Conservation (phyloP, 805 yeast species). For the Yamadazyma akitaensis region DNA sequence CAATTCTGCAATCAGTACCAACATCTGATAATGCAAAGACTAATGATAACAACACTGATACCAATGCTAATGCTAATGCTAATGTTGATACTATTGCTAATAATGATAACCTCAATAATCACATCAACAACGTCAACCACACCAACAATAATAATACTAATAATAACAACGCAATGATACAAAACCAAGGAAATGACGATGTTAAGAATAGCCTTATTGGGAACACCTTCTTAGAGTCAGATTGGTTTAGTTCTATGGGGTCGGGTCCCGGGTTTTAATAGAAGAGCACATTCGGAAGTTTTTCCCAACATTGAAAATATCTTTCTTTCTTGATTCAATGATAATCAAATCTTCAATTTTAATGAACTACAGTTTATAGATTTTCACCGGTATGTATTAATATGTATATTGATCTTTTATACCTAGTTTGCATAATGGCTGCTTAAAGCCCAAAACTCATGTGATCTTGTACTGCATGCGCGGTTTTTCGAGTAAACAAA, state of each 20-base stretch:
- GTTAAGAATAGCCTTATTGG: conserved; percentile 8
- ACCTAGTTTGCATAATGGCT: not conserved
- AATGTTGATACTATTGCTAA: too few relatives aligned
- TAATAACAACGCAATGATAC: conserved; percentile 5
- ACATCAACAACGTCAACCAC: too few relatives aligned
- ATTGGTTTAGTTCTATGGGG: conserved; percentile 33
- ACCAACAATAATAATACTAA: too few relatives aligned
- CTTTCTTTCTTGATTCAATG: not conserved
- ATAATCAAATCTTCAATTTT: not conserved
- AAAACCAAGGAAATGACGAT: conserved; percentile 6
- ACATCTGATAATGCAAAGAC: not conserved
- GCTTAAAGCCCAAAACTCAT: conserved; percentile 4
- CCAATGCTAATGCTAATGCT: too few relatives aligned
- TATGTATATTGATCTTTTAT: not conserved
- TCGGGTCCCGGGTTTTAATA: conserved; percentile 30
- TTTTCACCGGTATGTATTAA: conserved; percentile 1
- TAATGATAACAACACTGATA: too few relatives aligned
- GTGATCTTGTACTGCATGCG: conserved; percentile 1
- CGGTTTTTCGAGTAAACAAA: conserved; percentile 4
- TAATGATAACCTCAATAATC: too few relatives aligned
- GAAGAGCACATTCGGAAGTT: not conserved
- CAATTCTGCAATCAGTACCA: not conserved
- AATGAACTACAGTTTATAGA: conserved; percentile 1
- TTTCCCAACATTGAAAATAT: not conserved
- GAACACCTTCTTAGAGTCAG: conserved; percentile 16